Evolutionary conservation across 495 filamentous ascomycete species (phyloP).

Genomic region (Aspergillus cavernicola): DNA sequence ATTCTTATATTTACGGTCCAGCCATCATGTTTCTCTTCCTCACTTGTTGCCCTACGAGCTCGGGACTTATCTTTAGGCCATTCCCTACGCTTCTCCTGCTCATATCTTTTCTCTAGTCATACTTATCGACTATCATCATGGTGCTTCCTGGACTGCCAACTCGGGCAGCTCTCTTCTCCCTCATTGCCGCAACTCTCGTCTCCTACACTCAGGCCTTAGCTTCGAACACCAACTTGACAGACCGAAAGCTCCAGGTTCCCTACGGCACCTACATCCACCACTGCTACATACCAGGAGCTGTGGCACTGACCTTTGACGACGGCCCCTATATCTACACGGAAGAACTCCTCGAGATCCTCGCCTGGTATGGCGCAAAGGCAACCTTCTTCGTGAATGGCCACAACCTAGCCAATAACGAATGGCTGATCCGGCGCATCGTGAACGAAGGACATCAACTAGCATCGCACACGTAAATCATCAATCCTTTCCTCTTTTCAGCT

Average conservation of each 20-base stretch:
- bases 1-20: neutral
- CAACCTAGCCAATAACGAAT: constrained; percentile 36
- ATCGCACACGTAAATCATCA: constrained; percentile 77
- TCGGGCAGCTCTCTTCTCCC: constrained; percentile 3
- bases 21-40: neutral
- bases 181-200: neutral
- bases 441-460: constrained; percentile 70
- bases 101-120: neutral
- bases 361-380: constrained; percentile 55
- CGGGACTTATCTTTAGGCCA: neutral
- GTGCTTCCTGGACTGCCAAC: constrained; percentile 2
- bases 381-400: constrained; percentile 76
- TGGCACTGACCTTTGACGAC: constrained; percentile 75
- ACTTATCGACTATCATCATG: constrained; percentile 12
- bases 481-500: constrained; percentile 11
- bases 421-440: constrained; percentile 58
- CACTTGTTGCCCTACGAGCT: neutral
- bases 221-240: neutral
- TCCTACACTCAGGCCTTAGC: neutral
- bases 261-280: constrained; percentile 57
- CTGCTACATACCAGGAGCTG: constrained; percentile 53
- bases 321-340: constrained; percentile 66
- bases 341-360: constrained; percentile 60
- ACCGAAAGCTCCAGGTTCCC: constrained; percentile 21
- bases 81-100: neutral